These are phyloP conservation scores for Macadamia integrifolia DNA, from an alignment of 164 flowering plant species.

Conservation along the genomic window DNA sequence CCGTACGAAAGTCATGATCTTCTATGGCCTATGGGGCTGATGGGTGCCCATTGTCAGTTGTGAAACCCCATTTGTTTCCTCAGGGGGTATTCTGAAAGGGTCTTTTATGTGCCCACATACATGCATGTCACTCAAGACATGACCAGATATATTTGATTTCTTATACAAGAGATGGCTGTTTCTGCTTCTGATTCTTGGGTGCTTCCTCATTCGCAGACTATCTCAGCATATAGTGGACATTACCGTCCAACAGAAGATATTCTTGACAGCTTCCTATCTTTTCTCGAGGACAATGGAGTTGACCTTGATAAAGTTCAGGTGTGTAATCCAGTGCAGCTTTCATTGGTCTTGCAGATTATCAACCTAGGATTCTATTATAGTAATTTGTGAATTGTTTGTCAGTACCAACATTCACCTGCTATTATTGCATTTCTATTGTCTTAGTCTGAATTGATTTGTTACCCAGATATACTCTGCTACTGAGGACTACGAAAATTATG, in stretches of 20 bases:
- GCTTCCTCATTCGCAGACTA: conserved; percentile 40
- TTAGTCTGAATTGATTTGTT: conserved; percentile 1
- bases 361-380: too few species aligned
- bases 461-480: conserved; percentile 44
- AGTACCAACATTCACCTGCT: neutral
- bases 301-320: conserved; percentile 61
- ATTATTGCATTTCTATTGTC: neutral
- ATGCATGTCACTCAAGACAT: too few species aligned
- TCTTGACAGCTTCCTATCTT: conserved; percentile 44
- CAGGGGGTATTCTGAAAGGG: too few species aligned
- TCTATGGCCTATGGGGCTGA: too few species aligned
- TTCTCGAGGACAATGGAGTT: conserved; percentile 64
- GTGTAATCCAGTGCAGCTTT: conserved; percentile 7
- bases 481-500: conserved; percentile 55
- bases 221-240: conserved; percentile 92
- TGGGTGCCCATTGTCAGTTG: too few species aligned
- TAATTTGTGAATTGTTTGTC: neutral
- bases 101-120: too few species aligned
- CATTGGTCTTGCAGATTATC: too few species aligned
- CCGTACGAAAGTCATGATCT: too few species aligned
- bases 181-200: neutral
- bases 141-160: too few species aligned
- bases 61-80: too few species aligned
- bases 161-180: neutral
- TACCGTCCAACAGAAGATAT: conserved; percentile 75